A percentile compares a stretch with the other conserved stretches of the same genome.
Conservation (phyloP, 768 basidiomycete genomes). For the Psilocybe subaeruginosa region DNA sequence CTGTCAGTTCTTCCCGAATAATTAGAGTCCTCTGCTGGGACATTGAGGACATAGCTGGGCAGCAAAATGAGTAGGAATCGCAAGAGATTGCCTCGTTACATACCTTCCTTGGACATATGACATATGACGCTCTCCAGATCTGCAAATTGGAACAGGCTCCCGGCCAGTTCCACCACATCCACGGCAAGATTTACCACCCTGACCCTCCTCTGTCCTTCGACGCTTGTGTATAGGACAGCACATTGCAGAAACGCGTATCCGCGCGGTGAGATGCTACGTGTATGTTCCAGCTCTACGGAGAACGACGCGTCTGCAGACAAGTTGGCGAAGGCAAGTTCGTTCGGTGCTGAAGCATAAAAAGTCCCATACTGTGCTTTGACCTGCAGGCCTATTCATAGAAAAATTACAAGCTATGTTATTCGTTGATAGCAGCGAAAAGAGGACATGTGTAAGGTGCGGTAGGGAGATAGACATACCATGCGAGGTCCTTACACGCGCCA, state of each 20-base stretch:
- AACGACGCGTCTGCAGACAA: conserved; percentile 85
- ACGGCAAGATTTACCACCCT: conserved; percentile 86
- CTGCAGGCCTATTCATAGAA: conserved; percentile 52
- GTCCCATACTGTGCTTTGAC: conserved; percentile 72
- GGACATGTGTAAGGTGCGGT: conserved; percentile 8
- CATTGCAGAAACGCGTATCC: conserved; percentile 81
- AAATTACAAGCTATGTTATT: conserved; percentile 22
- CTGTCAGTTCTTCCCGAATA: conserved; percentile 86
- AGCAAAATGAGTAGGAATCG: not conserved
- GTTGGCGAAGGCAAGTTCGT: conserved; percentile 78
- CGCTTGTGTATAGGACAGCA: conserved; percentile 85
- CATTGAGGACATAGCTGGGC: conserved; percentile 72
- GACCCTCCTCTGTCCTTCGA: conserved; percentile 78
- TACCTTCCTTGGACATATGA: conserved; percentile 79
- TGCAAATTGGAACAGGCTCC: conserved; percentile 87
- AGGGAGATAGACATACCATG: conserved; percentile 56
- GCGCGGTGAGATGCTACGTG: conserved; percentile 66
- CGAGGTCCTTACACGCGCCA: conserved; percentile 82
- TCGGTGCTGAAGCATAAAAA: conserved; percentile 66
- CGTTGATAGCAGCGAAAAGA: conserved; percentile 11
- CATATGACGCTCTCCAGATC: conserved; percentile 87
- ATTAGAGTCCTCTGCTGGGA: conserved; percentile 60
- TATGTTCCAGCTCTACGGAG: conserved; percentile 74
- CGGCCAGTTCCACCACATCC: conserved; percentile 81
- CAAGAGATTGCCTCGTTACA: conserved; percentile 20